Conservation (phyloP, 2,329 filamentous ascomycete genomes). For the Coleophoma eucalyptorum region DNA sequence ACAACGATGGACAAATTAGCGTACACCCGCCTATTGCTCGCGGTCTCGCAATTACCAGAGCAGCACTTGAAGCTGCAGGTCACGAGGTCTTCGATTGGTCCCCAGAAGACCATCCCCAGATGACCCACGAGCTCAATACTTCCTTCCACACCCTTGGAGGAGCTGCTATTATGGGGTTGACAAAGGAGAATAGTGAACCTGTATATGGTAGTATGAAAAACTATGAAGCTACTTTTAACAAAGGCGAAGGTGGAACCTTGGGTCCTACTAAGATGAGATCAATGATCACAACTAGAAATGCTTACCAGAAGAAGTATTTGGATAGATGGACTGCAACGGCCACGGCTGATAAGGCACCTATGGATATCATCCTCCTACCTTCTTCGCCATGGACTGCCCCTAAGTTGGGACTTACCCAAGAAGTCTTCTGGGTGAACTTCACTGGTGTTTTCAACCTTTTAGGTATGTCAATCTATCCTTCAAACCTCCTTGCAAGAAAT, state of each 20-base stretch:
- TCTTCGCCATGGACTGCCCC: slow-evolving; percentile 30
- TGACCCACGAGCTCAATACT: slow-evolving; percentile 20
- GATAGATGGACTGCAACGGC: slow-evolving; percentile 30
- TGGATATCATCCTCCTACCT: slow-evolving; percentile 31
- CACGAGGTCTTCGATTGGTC: slow-evolving; percentile 33
- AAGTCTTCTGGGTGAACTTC: slow-evolving; percentile 23
- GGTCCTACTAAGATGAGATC: slow-evolving; percentile 24
- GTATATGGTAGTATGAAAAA: slow-evolving; percentile 23
- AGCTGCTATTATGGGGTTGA: slow-evolving; percentile 24
- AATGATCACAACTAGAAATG: slow-evolving; percentile 28
- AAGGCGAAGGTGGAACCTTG: slow-evolving; percentile 21
- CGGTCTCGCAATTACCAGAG: slow-evolving; percentile 27
- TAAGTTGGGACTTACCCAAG: slow-evolving; percentile 24
- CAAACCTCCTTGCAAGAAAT: not conserved
- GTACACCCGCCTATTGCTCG: slow-evolving; percentile 34
- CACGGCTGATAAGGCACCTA: slow-evolving; percentile 21
- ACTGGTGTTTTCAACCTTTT: slow-evolving; percentile 26
- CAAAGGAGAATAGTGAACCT: slow-evolving; percentile 21
- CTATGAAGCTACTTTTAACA: slow-evolving; percentile 21
- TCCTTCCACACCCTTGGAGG: slow-evolving; percentile 29
- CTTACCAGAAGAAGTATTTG: slow-evolving; percentile 30
- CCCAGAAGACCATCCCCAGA: slow-evolving; percentile 28
- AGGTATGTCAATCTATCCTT: slow-evolving; percentile 12
- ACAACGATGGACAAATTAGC: slow-evolving; percentile 29
- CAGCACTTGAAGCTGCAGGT: slow-evolving; percentile 28